Evolutionary conservation across 2,329 filamentous ascomycete species (phyloP).

Genomic region (Aspergillus proliferans): DNA sequence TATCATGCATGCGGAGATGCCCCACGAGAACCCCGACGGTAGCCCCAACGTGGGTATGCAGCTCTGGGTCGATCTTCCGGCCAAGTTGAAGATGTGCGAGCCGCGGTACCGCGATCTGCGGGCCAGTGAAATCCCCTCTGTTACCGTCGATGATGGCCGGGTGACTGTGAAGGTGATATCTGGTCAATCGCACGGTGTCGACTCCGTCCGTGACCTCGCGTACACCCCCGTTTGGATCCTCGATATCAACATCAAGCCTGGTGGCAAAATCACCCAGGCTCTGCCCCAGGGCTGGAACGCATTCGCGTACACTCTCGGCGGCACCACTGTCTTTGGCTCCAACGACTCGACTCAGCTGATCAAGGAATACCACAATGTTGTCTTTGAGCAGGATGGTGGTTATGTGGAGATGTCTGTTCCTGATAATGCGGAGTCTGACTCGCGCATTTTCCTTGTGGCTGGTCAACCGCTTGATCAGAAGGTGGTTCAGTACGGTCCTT

Average conservation of each 20-base stretch:
- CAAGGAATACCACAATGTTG: slow-evolving; percentile 73
- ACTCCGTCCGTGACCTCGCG: slow-evolving; percentile 81
- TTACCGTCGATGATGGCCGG: slow-evolving; percentile 63
- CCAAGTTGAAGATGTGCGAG: slow-evolving; percentile 76
- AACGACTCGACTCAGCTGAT: slow-evolving; percentile 25
- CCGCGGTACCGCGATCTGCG: slow-evolving; percentile 84
- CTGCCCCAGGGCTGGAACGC: slow-evolving; percentile 80
- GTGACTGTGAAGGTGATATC: slow-evolving; percentile 87
- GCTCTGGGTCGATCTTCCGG: slow-evolving; percentile 88
- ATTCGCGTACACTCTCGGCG: slow-evolving; percentile 80
- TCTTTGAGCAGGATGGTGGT: slow-evolving; percentile 77
- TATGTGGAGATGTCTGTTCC: slow-evolving; percentile 65
- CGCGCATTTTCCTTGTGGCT: slow-evolving; percentile 60
- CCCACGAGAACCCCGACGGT: slow-evolving; percentile 68
- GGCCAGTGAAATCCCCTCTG: slow-evolving; percentile 70
- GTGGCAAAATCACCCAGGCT: slow-evolving; percentile 67
- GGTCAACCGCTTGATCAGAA: slow-evolving; percentile 74
- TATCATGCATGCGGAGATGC: slow-evolving; percentile 96
- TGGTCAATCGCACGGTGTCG: slow-evolving; percentile 74
- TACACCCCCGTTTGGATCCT: slow-evolving; percentile 98
- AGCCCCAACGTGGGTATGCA: slow-evolving; percentile 79
- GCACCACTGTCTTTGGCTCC: slow-evolving; percentile 59
- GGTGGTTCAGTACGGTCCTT: slow-evolving; percentile 78
- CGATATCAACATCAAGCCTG: slow-evolving; percentile 73
- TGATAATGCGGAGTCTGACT: slow-evolving; percentile 53